These are phyloP conservation scores for Boletus tomentosulus DNA, from an alignment of 768 basidiomycete genomes.

Conservation along the genomic window DNA sequence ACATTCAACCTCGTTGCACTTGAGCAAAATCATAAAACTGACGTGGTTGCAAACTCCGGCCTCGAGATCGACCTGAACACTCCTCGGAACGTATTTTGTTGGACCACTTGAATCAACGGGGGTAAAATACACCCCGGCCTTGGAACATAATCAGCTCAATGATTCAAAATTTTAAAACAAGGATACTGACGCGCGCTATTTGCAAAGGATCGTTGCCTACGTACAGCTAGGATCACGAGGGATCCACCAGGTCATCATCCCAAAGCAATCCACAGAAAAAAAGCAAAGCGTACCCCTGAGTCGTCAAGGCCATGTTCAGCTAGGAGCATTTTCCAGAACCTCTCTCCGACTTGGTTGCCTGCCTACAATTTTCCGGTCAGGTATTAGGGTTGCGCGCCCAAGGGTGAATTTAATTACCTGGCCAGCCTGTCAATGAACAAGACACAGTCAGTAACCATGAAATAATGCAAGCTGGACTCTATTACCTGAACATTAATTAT, in stretches of 20 bases:
- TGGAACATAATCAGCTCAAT: neutral
- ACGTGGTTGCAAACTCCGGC: slow-evolving; percentile 79
- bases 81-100: slow-evolving; percentile 83
- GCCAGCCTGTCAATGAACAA: slow-evolving; percentile 46
- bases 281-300: slow-evolving; percentile 47
- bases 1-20: slow-evolving; percentile 2
- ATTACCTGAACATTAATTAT: slow-evolving; percentile 78
- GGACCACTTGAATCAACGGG: slow-evolving; percentile 52
- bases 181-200: slow-evolving; percentile 58
- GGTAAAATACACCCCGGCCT: slow-evolving; percentile 82
- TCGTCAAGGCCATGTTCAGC: slow-evolving; percentile 80
- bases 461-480: neutral
- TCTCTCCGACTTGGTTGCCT: slow-evolving; percentile 76
- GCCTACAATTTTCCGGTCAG: slow-evolving; percentile 41
- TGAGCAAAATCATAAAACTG: slow-evolving; percentile 23
- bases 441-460: slow-evolving; percentile 5
- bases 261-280: slow-evolving; percentile 4
- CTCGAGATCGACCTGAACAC: slow-evolving; percentile 89
- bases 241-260: slow-evolving; percentile 13
- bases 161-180: neutral
- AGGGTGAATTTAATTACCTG: slow-evolving; percentile 46
- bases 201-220: slow-evolving; percentile 70
- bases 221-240: slow-evolving; percentile 47
- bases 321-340: slow-evolving; percentile 87
- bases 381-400: slow-evolving; percentile 9